phyloP scores from a whole-genome alignment of 495 filamentous ascomycete genomes.

The Penicillium soppii region DNA sequence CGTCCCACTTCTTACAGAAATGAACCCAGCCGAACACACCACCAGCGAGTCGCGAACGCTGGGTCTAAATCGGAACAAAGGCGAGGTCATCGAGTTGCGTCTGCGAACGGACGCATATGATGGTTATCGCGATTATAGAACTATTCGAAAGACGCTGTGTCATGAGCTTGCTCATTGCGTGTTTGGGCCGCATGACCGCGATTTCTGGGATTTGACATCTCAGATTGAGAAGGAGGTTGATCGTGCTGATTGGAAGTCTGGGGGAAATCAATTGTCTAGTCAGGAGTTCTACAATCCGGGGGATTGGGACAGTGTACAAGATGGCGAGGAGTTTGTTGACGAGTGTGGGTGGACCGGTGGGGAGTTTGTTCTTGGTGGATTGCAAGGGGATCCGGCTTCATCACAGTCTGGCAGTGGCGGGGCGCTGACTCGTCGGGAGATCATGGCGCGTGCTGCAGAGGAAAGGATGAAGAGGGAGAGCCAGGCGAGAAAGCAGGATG shows the following conservation, averaged over 20 bases:
- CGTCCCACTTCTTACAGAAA: constrained; percentile 89
- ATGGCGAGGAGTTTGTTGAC: constrained; percentile 62
- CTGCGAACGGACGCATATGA: constrained; percentile 91
- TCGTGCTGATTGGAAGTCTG: constrained; percentile 67
- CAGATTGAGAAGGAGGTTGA: constrained; percentile 88
- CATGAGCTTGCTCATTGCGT: constrained; percentile 96
- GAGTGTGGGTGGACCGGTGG: constrained; percentile 87
- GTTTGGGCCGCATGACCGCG: constrained; percentile 72
- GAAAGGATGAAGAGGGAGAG: constrained; percentile 62
- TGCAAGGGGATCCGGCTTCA: constrained; percentile 25
- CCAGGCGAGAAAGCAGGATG: constrained; percentile 35
- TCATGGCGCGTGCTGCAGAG: constrained; percentile 73
- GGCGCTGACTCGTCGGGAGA: constrained; percentile 60
- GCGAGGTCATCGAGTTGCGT: constrained; percentile 88
- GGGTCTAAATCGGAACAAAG: constrained; percentile 83
- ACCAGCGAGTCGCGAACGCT: constrained; percentile 76
- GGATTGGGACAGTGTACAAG: constrained; percentile 46
- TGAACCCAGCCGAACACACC: constrained; percentile 86
- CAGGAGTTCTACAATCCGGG: constrained; percentile 70
- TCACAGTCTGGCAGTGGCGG: constrained; percentile 25
- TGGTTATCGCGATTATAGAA: constrained; percentile 88
- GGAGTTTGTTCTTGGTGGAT: constrained; percentile 76
- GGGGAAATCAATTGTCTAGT: constrained; percentile 62
- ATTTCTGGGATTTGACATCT: constrained; percentile 85
- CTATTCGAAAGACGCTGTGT: constrained; percentile 86